Percentiles rank a stretch among this genome's conserved stretches.
Conservation (phyloP, 2,329 filamentous ascomycete genomes). For the Phaeosphaeriaceae sp. region DNA sequence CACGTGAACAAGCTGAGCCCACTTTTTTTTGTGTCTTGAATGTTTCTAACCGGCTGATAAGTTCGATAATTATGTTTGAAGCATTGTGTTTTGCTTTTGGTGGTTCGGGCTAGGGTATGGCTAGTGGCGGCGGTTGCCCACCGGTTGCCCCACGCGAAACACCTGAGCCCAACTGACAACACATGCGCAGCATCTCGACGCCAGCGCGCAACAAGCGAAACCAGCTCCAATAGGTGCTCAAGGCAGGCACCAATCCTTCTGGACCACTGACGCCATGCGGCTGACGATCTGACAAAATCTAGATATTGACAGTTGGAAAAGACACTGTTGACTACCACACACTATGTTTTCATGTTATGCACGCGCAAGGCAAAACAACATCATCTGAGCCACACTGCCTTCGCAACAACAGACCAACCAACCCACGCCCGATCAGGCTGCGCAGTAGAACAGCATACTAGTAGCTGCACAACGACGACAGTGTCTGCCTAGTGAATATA, state of each 20-base stretch:
- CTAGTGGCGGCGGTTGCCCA: constrained; percentile 14
- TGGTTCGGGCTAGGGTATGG: constrained; percentile 5
- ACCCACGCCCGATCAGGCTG: neutral
- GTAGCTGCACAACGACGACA: constrained; percentile 6
- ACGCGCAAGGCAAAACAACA: constrained; percentile 30
- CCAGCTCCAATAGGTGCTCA: constrained; percentile 21
- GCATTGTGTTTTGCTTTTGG: neutral
- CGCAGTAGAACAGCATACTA: constrained; percentile 20
- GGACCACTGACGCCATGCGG: constrained; percentile 27
- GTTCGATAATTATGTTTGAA: no score
- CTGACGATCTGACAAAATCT: constrained; percentile 22
- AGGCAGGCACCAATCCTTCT: constrained; percentile 12
- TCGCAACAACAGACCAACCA: constrained; percentile 23
- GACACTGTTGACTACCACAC: constrained; percentile 6
- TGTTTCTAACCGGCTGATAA: no score
- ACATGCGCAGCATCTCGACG: constrained; percentile 19
- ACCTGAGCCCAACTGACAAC: constrained; percentile 25
- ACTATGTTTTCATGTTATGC: constrained; percentile 32
- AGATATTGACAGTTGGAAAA: constrained; percentile 11
- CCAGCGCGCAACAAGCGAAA: constrained; percentile 21
- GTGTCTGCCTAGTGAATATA: constrained; percentile 23
- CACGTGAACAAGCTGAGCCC: no score
- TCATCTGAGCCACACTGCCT: constrained; percentile 45
- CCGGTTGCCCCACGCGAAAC: constrained; percentile 22
- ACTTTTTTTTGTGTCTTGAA: no score